These are phyloP conservation scores for Daucus carota DNA, from an alignment of 129 eudicot species.

Conservation along the genomic window DNA sequence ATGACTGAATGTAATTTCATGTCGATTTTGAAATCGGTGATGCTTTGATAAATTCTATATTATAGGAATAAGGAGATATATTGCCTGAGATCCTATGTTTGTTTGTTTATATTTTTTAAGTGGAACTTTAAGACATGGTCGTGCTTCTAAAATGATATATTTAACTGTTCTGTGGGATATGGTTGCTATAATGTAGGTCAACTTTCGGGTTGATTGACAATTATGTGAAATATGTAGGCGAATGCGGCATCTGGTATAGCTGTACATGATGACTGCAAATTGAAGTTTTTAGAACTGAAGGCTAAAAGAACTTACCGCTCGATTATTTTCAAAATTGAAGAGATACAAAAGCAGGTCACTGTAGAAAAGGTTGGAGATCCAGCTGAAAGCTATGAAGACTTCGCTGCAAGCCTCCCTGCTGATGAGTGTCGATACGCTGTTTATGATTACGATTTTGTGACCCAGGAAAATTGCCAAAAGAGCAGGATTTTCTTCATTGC, in stretches of 20 bases:
- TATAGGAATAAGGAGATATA: not conserved
- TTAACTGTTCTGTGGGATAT: too few species aligned
- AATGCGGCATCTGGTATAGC: slow-evolving; percentile 6
- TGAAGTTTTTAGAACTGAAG: not conserved
- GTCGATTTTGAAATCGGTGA: not conserved
- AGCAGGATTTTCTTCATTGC: slow-evolving; percentile 4
- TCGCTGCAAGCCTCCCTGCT: not conserved
- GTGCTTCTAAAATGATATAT: not conserved
- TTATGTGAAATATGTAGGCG: not conserved
- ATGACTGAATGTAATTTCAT: not conserved
- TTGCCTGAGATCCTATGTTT: too few species aligned
- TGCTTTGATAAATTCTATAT: not conserved
- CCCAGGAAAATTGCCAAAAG: slow-evolving; percentile 6
- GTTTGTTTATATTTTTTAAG: not conserved
- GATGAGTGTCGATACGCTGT: slow-evolving; percentile 1
- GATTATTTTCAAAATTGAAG: not conserved
- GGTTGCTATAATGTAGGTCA: not conserved
- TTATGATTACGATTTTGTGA: slow-evolving; percentile 2
- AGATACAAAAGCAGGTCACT: slow-evolving; percentile 1
- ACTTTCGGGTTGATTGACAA: not conserved
- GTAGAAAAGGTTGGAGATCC: slow-evolving; percentile 4
- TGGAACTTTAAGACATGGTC: not conserved
- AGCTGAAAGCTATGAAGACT: not conserved
- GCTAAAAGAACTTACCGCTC: slow-evolving; percentile 2
- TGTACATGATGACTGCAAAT: not conserved